Conservation (phyloP, 1,284 basidiomycete species). For the Cryptococcus sp. region DNA sequence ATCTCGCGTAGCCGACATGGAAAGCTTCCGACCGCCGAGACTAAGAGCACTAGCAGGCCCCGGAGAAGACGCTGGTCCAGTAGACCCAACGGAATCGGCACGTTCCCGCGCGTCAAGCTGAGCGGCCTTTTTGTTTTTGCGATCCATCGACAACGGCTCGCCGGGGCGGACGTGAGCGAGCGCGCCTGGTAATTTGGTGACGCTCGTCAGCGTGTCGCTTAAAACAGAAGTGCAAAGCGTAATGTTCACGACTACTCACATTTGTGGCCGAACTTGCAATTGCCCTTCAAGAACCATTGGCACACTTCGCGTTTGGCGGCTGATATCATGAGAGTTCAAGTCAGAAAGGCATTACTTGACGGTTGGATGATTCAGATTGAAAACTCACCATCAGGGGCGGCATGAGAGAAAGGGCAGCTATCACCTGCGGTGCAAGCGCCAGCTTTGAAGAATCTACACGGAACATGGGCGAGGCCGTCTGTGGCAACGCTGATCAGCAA, state of each 20-base stretch:
- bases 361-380: not conserved
- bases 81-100: constrained; percentile 15
- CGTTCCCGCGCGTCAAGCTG: constrained; percentile 63
- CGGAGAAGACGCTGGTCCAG: constrained; percentile 3
- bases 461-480: constrained; percentile 78
- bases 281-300: constrained; percentile 81
- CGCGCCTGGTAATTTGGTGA: constrained; percentile 55
- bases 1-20: constrained; percentile 11
- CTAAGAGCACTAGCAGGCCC: constrained; percentile 8
- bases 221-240: not conserved
- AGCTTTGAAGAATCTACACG: constrained; percentile 96
- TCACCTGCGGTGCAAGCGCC: constrained; percentile 90
- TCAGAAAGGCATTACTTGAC: too few relatives aligned
- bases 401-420: constrained; percentile 93
- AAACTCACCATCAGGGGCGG: constrained; percentile 37
- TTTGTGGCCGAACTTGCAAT: constrained; percentile 98
- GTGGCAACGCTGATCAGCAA: constrained; percentile 9
- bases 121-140: constrained; percentile 96
- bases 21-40: constrained; percentile 8
- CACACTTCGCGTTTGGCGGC: constrained; percentile 85
- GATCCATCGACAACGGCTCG: constrained; percentile 90
- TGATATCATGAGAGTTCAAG: constrained; percentile 5
- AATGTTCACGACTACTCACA: constrained; percentile 56
- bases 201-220: constrained; percentile 9
- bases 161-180: constrained; percentile 91